These are phyloP conservation scores for Dictyostelium brefeldianum DNA, from an alignment of 78 protist species.

Conservation along the genomic window DNA sequence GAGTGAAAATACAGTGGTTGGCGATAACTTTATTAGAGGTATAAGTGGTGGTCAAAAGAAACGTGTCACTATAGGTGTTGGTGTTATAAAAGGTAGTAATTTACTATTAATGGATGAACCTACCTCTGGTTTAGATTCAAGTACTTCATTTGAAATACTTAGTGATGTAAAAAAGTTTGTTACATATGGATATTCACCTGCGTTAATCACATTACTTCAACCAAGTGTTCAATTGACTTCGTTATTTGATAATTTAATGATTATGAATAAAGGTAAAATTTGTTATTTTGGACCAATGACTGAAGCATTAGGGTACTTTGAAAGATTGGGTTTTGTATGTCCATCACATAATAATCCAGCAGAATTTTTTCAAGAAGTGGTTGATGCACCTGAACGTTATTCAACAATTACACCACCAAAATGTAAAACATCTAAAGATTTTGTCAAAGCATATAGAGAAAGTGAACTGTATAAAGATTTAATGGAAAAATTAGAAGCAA, in stretches of 20 bases:
- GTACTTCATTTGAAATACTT: conserved; percentile 52
- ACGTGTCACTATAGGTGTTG: conserved; percentile 80
- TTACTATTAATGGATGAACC: conserved; percentile 81
- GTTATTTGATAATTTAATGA: conserved; percentile 76
- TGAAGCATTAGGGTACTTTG: conserved; percentile 47
- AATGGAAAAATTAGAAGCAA: conserved; percentile 23
- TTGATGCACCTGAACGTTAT: conserved; percentile 72
- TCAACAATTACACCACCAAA: conserved; percentile 59
- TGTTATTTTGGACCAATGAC: conserved; percentile 55
- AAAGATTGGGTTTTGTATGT: conserved; percentile 51
- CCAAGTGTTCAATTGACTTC: conserved; percentile 76
- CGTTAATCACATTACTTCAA: conserved; percentile 61
- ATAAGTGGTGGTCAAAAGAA: conserved; percentile 86
- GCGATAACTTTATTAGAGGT: conserved; percentile 75
- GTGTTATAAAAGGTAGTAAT: conserved; percentile 50
- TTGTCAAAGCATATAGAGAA: conserved; percentile 46
- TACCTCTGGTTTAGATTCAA: conserved; percentile 73
- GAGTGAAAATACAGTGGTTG: conserved; percentile 49
- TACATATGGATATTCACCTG: conserved; percentile 12
- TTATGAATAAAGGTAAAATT: conserved; percentile 52
- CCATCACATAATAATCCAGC: conserved; percentile 72
- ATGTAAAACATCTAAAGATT: conserved; percentile 35
- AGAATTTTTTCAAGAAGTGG: conserved; percentile 79
- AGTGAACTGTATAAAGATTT: conserved; percentile 41
- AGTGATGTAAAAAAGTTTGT: conserved; percentile 16